Base-by-base conservation (phyloP, 805 yeast genomes). In the Candida verbasci region DNA sequence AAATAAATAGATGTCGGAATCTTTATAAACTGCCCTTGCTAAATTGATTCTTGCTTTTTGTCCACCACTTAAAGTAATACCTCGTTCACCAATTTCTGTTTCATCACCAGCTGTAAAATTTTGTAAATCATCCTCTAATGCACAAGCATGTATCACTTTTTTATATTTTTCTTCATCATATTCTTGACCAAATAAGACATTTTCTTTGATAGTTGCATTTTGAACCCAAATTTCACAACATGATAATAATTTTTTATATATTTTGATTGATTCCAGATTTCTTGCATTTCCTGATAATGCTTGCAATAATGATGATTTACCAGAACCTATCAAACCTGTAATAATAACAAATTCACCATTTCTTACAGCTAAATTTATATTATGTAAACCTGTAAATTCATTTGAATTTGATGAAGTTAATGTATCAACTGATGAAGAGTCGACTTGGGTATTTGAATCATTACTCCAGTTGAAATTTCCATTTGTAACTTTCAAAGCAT, bases 11-110 rank as follows among this genome's bases (percentile, higher is more conserved):
- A 60, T 56, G 17, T 54, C 50, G 9, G 62, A 51, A 26, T 53
- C 50, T 8, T 62, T 48, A 47, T 67, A 67, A 22, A 55, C 60
- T 6, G 72, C 69, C 48, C 72, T 57, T 15, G 72, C 72, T 50
- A 67, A 57, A 46, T 59, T 64, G 34, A 67, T 60, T 48, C 72
- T 51, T 17, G 72, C 71, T 45, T 65, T 65, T 49, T 67, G 72
- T 12, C 72, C 72, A 17, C 72, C 72, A 24, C 70, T 64, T 29
- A 67, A 56, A 1, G 68, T 67, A 34, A 66, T 54, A 38, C 72
- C 72, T 40, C 68, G 54, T 48, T 67, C 72, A 35, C 72, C 72
- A 37, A 67, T 62, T 47, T 67, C 72, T 14, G 72, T 66, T 30
- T 47, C 38, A 45, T 67, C 72, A 10, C 60, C 54, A 24, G 61